Evolutionary conservation across 495 filamentous ascomycete species (phyloP).

Genomic region (Trichoderma orchidacearum): DNA sequence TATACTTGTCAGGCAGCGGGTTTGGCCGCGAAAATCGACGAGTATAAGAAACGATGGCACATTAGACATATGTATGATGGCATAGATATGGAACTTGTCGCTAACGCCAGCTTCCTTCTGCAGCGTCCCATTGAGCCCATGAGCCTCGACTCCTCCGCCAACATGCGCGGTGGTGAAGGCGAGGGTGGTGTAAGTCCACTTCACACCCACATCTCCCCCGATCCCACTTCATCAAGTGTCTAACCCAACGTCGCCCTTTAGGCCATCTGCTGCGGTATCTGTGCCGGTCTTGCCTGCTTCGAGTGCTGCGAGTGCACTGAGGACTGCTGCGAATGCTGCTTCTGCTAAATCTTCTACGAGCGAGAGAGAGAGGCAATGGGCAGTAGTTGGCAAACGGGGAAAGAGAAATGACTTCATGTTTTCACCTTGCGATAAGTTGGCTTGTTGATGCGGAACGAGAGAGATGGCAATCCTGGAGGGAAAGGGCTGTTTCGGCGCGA

Average conservation of each 20-base stretch:
- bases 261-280: constrained; percentile 3
- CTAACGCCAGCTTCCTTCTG: neutral
- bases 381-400: too few species aligned
- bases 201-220: neutral
- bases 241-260: neutral
- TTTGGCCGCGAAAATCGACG: too few species aligned
- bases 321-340: constrained; percentile 1
- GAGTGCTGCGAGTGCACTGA: constrained; percentile 1
- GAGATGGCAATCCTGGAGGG: too few species aligned
- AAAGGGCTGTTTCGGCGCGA: neutral
- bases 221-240: neutral
- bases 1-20: too few species aligned
- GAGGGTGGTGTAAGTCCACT: constrained; percentile 2
- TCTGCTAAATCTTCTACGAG: too few species aligned
- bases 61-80: neutral
- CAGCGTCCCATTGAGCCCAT: constrained; percentile 3
- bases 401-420: too few species aligned
- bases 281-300: constrained; percentile 2
- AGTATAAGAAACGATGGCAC: neutral
- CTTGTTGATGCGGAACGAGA: too few species aligned
- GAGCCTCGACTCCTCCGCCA: neutral
- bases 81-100: neutral
- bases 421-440: too few species aligned
- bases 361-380: too few species aligned
- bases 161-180: neutral